Percentiles rank a stretch among this genome's conserved stretches.
Conservation (phyloP, 306 rosid genomes). For the Trifolium dubium region DNA sequence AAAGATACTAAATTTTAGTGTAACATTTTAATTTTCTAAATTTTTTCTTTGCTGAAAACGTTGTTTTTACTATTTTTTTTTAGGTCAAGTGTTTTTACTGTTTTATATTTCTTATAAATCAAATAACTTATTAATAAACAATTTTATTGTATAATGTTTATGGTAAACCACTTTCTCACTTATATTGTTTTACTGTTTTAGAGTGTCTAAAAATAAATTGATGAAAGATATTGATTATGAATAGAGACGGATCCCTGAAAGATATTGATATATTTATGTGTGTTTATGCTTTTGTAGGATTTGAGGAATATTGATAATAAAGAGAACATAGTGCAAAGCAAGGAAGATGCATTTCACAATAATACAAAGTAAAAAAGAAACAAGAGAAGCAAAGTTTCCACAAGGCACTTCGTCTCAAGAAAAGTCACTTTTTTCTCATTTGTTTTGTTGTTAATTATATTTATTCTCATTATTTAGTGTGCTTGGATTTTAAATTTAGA, state of each 20-base stretch:
- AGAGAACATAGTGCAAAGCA: slow-evolving; percentile 11
- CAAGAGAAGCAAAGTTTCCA: slow-evolving; percentile 49
- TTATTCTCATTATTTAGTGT: too few relatives aligned
- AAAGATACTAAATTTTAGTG: too few relatives aligned
- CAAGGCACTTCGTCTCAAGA: background rate
- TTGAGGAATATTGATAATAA: background rate
- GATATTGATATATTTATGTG: background rate
- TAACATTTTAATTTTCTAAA: too few relatives aligned
- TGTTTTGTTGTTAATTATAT: background rate
- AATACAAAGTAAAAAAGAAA: background rate
- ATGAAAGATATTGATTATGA: slow-evolving; percentile 1
- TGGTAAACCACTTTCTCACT: background rate
- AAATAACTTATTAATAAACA: too few relatives aligned
- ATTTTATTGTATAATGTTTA: background rate
- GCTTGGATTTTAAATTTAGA: too few relatives aligned
- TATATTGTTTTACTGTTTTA: too few relatives aligned
- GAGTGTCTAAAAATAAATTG: background rate
- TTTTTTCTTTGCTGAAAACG: too few relatives aligned
- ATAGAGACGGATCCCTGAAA: background rate
- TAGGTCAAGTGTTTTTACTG: too few relatives aligned
- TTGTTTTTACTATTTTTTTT: too few relatives aligned
- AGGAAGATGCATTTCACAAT: slow-evolving; percentile 38
- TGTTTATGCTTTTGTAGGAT: background rate
- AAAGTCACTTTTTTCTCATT: background rate
- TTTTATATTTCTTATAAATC: too few relatives aligned